Base-by-base conservation (phyloP, 176 grass and related monocot genomes). In the Zoysia japonica region DNA sequence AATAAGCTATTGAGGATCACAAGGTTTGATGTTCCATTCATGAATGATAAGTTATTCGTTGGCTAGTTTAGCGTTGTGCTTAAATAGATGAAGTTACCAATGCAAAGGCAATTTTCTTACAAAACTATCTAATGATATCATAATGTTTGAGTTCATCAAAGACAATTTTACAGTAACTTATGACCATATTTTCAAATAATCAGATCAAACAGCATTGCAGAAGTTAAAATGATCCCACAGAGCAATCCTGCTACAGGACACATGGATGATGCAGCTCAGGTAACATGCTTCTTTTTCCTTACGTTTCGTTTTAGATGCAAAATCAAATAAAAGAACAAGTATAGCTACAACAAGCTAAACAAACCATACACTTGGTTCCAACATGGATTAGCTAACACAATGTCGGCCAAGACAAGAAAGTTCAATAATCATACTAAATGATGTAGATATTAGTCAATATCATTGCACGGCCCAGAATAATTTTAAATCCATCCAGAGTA, bases 141-240 rank as follows among this genome's bases (percentile, higher is more conserved):
- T 52, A 52, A 14, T 11, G 12, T 51, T 14, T 52, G 28, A 28
- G 28, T 28, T 28, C 28, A 28, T 28, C 28, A 28, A 28, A 28
- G 28, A 28, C 28, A 28, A 28, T 28, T 28, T 28, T 28, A 28
- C 28, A 28, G 28, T 28, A 28, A 28, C 52, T 54, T 54, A 54
- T 28, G 60, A 28, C 9, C 59, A n/a, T 35, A 44, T 19, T 61
- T 16, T 37, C 20, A 64, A 48, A 46, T 61, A 46, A 2, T 17
- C 20, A 9, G 28, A 57, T 74, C 28, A 52, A 56, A 67, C 17
- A 45, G 41, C 64, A 79, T 57, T 19, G 41, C 8, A 55, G 13
- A 57, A 57, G 13, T 42, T 50, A 70, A 80, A 70, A 37, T 70
- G 8, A 78, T 35, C 64, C 42, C 36, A 52, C 12, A 39, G 28